Base-by-base conservation (phyloP, 805 yeast species). In the Ogataea siamensis region DNA sequence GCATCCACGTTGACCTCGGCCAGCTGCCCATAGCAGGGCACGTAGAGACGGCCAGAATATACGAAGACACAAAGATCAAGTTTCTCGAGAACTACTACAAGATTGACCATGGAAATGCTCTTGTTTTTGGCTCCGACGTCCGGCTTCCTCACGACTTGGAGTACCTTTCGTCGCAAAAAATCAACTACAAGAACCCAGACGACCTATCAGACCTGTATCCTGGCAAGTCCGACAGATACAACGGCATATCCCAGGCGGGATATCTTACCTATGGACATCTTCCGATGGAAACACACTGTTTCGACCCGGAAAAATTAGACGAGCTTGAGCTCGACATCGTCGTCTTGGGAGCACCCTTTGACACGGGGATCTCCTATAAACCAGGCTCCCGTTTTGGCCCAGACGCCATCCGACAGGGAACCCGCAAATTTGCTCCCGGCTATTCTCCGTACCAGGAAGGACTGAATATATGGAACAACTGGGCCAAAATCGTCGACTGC, bases 371-470 rank as follows among this genome's bases (percentile, higher is more conserved):
- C 1, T 65, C 75, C 0, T 74, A 60, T 51, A 55, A 77, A 23
- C 78, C 80, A 0, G 80, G 80, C 2, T 77, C 80, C 5, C 54
- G 80, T 19, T 74, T 74, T 56, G 80, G 78, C 1, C 79, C 80
- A 1, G 72, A 68, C 44, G 67, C 68, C 1, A 69, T 75, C 13
- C 55, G 80, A 43, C 64, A 60, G 45, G 70, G 66, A 0, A 65
- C 74, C 1, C 57, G 72, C 41, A 54, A 80, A 45, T 49, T 73
- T 14, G 55, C 70, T 5, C 53, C 46, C n/a, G 71, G 68, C 11
- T 43, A 47, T 32, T 62, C 64, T 7, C 69, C 73, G 1, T 67
- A 58, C 39, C 54, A 57, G 38, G 58, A 63, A 11, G 48, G 50
- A 5, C 40, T 49, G 20, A 50, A 47, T 36, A 46, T 53, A 2